phyloP scores from a whole-genome alignment of 495 filamentous ascomycete genomes.

The Rusavskia elegans region DNA sequence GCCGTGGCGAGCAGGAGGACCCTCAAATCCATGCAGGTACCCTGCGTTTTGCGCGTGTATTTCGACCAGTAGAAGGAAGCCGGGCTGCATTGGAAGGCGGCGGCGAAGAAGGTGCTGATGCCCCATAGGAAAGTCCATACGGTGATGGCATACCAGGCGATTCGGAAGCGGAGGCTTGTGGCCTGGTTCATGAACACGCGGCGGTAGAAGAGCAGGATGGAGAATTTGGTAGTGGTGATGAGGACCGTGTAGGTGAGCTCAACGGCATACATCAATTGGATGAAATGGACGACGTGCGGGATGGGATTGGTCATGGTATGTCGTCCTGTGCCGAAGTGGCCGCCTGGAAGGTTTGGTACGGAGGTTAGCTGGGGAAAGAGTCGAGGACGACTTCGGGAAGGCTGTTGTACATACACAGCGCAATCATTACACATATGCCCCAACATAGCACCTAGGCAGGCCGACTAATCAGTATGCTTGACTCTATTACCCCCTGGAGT shows the following conservation, averaged over 20 bases:
- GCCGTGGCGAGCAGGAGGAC: conserved; percentile 22
- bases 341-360: no score
- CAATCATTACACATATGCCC: neutral
- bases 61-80: conserved; percentile 3
- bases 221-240: conserved; percentile 24
- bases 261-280: conserved; percentile 2
- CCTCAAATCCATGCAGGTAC: conserved; percentile 19
- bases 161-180: conserved; percentile 16
- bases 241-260: conserved; percentile 15
- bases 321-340: conserved; percentile 24
- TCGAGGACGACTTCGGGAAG: neutral
- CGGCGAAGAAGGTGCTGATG: conserved; percentile 8
- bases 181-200: conserved; percentile 20
- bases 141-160: conserved; percentile 16
- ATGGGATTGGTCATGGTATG: conserved; percentile 9
- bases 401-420: conserved; percentile 5
- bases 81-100: conserved; percentile 22
- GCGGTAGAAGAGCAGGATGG: conserved; percentile 26
- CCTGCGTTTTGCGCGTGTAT: neutral
- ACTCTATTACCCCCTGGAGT: no score
- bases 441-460: neutral
- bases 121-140: conserved; percentile 19
- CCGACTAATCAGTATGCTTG: neutral
- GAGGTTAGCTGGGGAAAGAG: no score
- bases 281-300: conserved; percentile 7